These are phyloP conservation scores for Arctium minus DNA, from an alignment of 129 eudicot genomes.

Conservation along the genomic window DNA sequence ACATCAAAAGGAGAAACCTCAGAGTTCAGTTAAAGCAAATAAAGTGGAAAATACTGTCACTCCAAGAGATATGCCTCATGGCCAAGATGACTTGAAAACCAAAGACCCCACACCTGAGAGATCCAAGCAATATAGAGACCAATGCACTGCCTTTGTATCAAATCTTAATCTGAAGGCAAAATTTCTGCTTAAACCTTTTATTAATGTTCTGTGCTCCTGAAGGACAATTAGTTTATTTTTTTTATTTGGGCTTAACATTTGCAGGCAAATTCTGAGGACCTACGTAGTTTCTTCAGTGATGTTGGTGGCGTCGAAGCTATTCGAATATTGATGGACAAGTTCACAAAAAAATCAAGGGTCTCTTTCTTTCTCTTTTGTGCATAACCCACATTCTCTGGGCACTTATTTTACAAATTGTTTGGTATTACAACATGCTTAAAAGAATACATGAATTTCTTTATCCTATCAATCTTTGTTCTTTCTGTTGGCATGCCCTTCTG, in stretches of 20 bases:
- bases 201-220: neutral
- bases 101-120: constrained; percentile 37
- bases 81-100: constrained; percentile 25
- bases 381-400: neutral
- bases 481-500: neutral
- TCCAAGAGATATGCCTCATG: constrained; percentile 15
- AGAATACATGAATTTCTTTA: neutral
- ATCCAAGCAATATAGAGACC: constrained; percentile 49
- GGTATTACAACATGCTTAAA: neutral
- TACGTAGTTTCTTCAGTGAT: constrained; percentile 69
- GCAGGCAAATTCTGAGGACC: constrained; percentile 68
- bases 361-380: constrained; percentile 19
- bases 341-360: constrained; percentile 81
- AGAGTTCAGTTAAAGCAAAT: constrained; percentile 31
- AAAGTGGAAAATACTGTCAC: constrained; percentile 26
- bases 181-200: neutral
- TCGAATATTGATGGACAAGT: constrained; percentile 68
- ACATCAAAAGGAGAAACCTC: constrained; percentile 19
- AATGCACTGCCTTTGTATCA: constrained; percentile 91
- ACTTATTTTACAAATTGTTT: neutral
- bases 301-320: constrained; percentile 84
- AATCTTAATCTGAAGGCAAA: constrained; percentile 61
- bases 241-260: constrained; percentile 16
- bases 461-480: neutral
- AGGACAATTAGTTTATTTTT: neutral